Evolutionary conservation across 2,329 filamentous ascomycete genomes (phyloP).

Genomic region (Neofusicoccum cordaticola): DNA sequence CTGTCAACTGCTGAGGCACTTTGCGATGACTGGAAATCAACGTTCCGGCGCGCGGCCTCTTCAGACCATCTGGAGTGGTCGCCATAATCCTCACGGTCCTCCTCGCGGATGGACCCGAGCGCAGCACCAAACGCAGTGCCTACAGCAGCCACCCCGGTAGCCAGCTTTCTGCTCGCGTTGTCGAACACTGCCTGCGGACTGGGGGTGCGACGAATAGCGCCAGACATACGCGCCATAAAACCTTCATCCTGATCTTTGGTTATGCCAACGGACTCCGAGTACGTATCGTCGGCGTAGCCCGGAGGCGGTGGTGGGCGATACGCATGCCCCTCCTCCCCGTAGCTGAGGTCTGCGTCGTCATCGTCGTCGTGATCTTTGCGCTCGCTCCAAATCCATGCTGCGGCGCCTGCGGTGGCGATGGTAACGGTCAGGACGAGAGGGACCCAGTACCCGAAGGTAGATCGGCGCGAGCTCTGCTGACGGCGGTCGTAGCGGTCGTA

Average conservation of each 20-base stretch:
- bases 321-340: conserved; percentile 3
- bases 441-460: conserved; percentile 78
- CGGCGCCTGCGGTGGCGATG: conserved; percentile 79
- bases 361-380: conserved; percentile 66
- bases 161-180: conserved; percentile 75
- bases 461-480: conserved; percentile 50
- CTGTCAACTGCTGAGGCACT: conserved; percentile 32
- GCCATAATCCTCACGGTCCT: conserved; percentile 73
- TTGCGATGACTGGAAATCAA: conserved; percentile 35
- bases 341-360: conserved; percentile 30
- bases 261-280: conserved; percentile 6
- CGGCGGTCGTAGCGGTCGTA: conserved; percentile 61
- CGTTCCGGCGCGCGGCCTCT: conserved; percentile 66
- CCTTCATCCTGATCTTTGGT: conserved; percentile 42
- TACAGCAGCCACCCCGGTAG: conserved; percentile 77
- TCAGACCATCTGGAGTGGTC: conserved; percentile 93
- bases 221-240: conserved; percentile 75
- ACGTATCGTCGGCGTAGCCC: conserved; percentile 22
- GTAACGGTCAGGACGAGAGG: conserved; percentile 84
- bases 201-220: conserved; percentile 75
- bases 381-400: conserved; percentile 93
- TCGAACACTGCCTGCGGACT: conserved; percentile 88
- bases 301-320: conserved; percentile 22
- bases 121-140: conserved; percentile 80
- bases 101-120: conserved; percentile 77